Conservation (phyloP, 2,329 filamentous ascomycete genomes). For the Penicillium psychrosexuale region DNA sequence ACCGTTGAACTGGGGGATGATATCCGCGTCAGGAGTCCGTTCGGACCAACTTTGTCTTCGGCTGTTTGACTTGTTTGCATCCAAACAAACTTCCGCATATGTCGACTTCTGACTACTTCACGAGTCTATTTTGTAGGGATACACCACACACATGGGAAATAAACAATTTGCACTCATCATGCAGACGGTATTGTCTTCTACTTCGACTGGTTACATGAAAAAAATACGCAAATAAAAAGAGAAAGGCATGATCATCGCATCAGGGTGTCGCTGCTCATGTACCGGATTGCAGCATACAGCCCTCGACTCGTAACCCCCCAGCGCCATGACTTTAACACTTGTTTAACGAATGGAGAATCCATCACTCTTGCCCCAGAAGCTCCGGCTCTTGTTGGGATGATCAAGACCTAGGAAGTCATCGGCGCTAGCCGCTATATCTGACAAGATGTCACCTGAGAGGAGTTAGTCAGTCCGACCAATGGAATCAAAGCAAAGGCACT, state of each 20-base stretch:
- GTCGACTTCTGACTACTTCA: conserved; percentile 14
- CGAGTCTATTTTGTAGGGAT: not conserved
- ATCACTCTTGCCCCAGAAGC: conserved; percentile 59
- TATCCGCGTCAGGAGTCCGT: conserved; percentile 27
- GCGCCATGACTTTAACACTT: conserved; percentile 20
- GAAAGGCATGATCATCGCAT: conserved; percentile 18
- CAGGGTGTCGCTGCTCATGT: conserved; percentile 21
- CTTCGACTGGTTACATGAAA: conserved; percentile 2
- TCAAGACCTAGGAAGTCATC: conserved; percentile 70
- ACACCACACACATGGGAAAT: not conserved
- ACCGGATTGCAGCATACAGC: conserved; percentile 19
- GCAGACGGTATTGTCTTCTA: conserved; percentile 9
- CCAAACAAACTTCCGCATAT: conserved; percentile 20
- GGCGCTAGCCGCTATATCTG: conserved; percentile 67
- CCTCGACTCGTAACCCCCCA: conserved; percentile 19
- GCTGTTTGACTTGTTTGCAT: conserved; percentile 38
- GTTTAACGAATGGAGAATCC: conserved; percentile 61
- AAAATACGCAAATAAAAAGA: not conserved
- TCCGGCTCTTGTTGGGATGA: conserved; percentile 60
- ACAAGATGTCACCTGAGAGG: conserved; percentile 44
- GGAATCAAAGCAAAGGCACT: conserved; percentile 33
- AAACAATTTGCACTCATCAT: conserved; percentile 1
- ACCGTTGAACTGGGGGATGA: conserved; percentile 12
- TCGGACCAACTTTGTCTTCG: conserved; percentile 34
- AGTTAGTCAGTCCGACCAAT: conserved; percentile 3